Conservation (phyloP, 768 basidiomycete species). For the Termitomyces bulborhizus region DNA sequence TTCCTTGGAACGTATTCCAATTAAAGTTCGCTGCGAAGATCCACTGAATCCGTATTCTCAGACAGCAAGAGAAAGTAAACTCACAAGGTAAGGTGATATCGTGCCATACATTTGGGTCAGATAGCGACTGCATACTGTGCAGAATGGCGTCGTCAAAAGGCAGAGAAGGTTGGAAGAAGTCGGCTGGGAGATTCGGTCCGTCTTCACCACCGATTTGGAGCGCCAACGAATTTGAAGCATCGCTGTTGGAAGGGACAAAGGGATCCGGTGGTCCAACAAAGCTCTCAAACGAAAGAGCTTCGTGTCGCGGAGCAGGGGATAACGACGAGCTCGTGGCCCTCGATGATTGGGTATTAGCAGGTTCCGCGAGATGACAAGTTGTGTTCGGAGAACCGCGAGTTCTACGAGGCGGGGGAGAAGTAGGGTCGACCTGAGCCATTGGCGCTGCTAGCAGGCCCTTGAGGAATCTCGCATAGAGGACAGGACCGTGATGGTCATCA, state of each 20-base stretch:
- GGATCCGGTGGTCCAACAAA: slow-evolving; percentile 38
- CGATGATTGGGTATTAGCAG: slow-evolving; percentile 25
- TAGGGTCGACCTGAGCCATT: slow-evolving; percentile 30
- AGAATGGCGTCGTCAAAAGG: slow-evolving; percentile 55
- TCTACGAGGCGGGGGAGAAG: slow-evolving; percentile 13
- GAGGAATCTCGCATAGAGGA: slow-evolving; percentile 75
- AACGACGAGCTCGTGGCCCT: slow-evolving; percentile 36
- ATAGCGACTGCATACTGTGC: slow-evolving; percentile 54
- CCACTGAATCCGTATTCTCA: not conserved
- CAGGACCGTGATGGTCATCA: slow-evolving; percentile 78
- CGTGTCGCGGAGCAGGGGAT: slow-evolving; percentile 39
- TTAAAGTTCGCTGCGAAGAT: slow-evolving; percentile 23
- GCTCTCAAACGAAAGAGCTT: slow-evolving; percentile 40
- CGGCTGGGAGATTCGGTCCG: slow-evolving; percentile 23
- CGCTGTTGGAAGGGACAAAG: slow-evolving; percentile 23
- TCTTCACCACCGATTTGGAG: slow-evolving; percentile 14
- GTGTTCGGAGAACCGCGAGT: slow-evolving; percentile 1
- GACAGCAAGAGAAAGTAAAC: slow-evolving; percentile 13
- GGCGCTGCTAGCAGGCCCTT: slow-evolving; percentile 62
- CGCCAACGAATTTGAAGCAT: slow-evolving; percentile 9
- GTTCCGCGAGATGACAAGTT: not conserved
- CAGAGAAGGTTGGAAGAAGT: slow-evolving; percentile 48
- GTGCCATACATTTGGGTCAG: slow-evolving; percentile 48
- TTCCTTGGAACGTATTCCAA: slow-evolving; percentile 37
- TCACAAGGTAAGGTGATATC: slow-evolving; percentile 50